Conservation (phyloP, 2,329 filamentous ascomycete genomes). For the Colletotrichum tropicicola region DNA sequence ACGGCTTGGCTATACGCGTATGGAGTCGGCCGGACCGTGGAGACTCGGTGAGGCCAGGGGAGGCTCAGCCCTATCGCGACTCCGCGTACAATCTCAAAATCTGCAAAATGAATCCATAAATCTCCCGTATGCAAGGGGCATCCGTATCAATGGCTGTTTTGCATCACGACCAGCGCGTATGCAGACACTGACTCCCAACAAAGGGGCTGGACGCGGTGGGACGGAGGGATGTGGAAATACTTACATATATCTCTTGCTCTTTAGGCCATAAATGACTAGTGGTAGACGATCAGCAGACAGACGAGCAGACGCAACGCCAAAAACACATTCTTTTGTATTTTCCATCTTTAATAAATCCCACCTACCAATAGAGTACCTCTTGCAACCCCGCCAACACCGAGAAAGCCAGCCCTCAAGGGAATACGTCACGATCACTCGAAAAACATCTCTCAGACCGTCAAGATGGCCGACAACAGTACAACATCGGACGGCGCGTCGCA, state of each 20-base stretch:
- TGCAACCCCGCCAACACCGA: too few species aligned
- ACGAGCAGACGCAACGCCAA: too few species aligned
- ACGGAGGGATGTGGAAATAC: neutral
- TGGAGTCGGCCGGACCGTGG: neutral
- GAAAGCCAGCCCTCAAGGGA: too few species aligned
- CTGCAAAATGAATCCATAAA: conserved; percentile 2
- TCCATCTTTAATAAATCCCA: too few species aligned
- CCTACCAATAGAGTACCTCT: too few species aligned
- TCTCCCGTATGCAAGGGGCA: neutral
- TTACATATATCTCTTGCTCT: neutral
- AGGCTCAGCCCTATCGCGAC: conserved; percentile 18
- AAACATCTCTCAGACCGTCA: neutral
- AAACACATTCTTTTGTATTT: too few species aligned
- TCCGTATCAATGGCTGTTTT: neutral
- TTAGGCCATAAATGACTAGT: too few species aligned
- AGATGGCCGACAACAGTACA: conserved; percentile 12
- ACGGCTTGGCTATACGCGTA: conserved; percentile 8
- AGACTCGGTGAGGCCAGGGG: neutral
- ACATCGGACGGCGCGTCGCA: neutral
- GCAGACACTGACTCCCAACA: neutral
- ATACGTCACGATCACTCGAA: too few species aligned
- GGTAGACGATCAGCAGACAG: neutral
- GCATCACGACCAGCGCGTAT: neutral
- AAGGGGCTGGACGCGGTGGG: neutral
- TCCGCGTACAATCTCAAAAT: conserved; percentile 26